Base-by-base conservation (phyloP, 768 basidiomycete genomes). In the Obba rivulosa region DNA sequence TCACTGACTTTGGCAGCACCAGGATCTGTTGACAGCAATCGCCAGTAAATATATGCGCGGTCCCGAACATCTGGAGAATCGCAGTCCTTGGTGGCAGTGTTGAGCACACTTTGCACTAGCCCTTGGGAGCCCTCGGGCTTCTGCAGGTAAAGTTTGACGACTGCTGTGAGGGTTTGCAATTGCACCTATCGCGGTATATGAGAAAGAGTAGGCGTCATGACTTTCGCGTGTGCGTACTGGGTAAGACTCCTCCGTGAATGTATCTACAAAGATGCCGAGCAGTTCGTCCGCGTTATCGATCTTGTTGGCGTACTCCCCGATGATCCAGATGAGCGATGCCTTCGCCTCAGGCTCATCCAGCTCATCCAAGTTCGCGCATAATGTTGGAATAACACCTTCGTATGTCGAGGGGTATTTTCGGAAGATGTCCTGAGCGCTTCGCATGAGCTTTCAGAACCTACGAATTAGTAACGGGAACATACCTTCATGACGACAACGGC, bases 401-500 rank as follows among this genome's bases (percentile, higher is more conserved):
- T 98, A 99, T 2, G 85, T 92, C 28, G 83, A 86, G 8, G 94
- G 96, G 62, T 97, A 99, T 74, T 91, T 92, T 40, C 95, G 81
- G 81, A 98, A 99, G 53, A 98, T 95, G 59, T 99, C 95, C 93
- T 97, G 57, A 11, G n/a, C n/a, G n/a, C 42, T 39, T 44, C 16
- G 39, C 4, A 21, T 13, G 31, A 8, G 18, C 24, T 24, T n/a
- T 16, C n/a, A 9, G 34, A 10, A 8, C 4, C 11, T 13, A 18
- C 7, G 2, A n/a, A n/a, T 34, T 11, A 39, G 21, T 23, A n/a
- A 3, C 13, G 23, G 28, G 11, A 18, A 50, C 73, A 41, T 43
- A 92, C 94, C 81, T 97, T 98, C 90, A 99, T 96, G 2, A 99
- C 93, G 2, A 99, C 93, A 3, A 98, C 90, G 1, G 92, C 93